Base-by-base conservation (phyloP, 2,329 filamentous ascomycete genomes). In the Triangularia verruculosa region DNA sequence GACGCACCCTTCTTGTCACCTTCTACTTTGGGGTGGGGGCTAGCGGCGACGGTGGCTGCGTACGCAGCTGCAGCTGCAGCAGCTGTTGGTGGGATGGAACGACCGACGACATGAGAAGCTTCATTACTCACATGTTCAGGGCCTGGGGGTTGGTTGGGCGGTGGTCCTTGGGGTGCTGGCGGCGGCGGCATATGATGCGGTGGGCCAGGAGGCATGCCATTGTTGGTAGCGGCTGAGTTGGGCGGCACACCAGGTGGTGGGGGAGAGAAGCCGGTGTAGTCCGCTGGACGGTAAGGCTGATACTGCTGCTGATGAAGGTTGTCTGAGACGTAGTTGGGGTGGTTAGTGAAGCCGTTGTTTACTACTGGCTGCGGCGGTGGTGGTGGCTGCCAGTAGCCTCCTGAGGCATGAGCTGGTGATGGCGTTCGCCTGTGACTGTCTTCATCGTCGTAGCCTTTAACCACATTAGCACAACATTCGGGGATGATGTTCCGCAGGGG, bases 321-420 rank as follows among this genome's bases (percentile, higher is more conserved):
- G 64, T 67, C 75, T 43, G 63, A 76, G 60, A 64, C 73, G 17
- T 72, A 67, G 69, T 77, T 76, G 28, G 75, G 74, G 57, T 78
- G 78, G 11, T 76, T 76, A 5, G 76, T 74, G 67, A 79, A 77
- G 17, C 72, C 73, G 27, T 65, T 70, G 8, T 56, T 47, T 11
- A 63, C 62, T 3, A 67, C 59, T 28, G 66, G 62, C 25, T 47
- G 57, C 25, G 56, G 66, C 32, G 64, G 53, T 0, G 67, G 64
- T 1, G 66, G 66, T 27, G 68, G 65, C 39, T 66, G 67, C 64
- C 80, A 82, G 69, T 78, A 83, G 15, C 82, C 82, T n/a, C 82
- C 82, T 2, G 82, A 84, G 3, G 81, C 81, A 61, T 77, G 80
- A 2, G 80, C 79, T 0, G 82, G 82, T 2, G 82, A 84, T 4